Conservation (phyloP, 331 rosid species). For the Cydonia oblonga region DNA sequence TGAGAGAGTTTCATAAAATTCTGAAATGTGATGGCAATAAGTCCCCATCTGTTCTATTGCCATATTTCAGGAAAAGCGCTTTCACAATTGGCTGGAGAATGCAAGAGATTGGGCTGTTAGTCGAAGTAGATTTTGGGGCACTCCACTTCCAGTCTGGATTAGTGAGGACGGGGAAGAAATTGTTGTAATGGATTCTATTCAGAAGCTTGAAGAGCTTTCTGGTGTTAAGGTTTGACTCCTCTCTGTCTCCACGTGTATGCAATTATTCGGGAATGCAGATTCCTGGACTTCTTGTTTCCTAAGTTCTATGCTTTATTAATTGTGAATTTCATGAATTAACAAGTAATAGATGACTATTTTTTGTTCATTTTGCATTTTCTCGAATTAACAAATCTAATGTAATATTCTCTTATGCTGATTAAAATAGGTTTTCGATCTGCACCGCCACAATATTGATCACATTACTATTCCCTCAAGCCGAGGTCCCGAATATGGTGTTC, state of each 20-base stretch:
- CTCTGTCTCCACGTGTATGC: neutral
- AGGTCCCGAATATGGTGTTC: constrained; percentile 62
- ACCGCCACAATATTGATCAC: constrained; percentile 92
- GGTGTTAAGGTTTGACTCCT: constrained; percentile 57
- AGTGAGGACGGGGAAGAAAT: constrained; percentile 80
- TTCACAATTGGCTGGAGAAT: constrained; percentile 98
- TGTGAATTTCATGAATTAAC: neutral
- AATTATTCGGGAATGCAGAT: neutral
- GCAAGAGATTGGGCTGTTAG: constrained; percentile 99
- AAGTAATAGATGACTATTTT: neutral
- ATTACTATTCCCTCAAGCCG: constrained; percentile 62
- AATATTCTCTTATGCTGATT: constrained; percentile 15
- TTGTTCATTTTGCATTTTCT: neutral
- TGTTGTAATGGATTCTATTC: constrained; percentile 70
- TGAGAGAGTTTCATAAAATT: neutral
- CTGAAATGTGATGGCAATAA: neutral
- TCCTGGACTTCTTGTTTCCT: neutral
- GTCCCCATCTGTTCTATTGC: neutral
- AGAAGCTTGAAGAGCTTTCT: constrained; percentile 70
- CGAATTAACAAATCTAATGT: neutral
- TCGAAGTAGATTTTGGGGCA: constrained; percentile 98
- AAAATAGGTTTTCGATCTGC: constrained; percentile 75
- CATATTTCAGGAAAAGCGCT: constrained; percentile 66
- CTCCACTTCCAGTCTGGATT: constrained; percentile 91
- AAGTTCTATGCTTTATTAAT: neutral